Conservation (phyloP, 441 rosid genomes). For the Hura crepitans region DNA sequence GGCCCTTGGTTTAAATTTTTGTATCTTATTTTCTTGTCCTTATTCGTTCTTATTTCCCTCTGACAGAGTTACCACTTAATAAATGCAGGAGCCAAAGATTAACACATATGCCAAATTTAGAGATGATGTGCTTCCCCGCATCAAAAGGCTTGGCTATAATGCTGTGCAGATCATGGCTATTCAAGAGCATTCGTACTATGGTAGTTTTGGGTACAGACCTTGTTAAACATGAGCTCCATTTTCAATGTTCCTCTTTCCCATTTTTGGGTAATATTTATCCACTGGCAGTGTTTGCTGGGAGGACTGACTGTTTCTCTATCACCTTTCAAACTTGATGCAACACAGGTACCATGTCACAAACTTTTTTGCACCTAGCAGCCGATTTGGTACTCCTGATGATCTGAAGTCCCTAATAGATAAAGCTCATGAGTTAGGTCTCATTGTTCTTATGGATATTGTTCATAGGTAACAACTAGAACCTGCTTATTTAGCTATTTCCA, state of each 20-base stretch:
- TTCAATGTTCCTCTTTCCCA: not conserved
- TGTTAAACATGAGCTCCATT: slow-evolving; percentile 14
- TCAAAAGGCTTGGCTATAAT: slow-evolving; percentile 91
- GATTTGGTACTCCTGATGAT: slow-evolving; percentile 98
- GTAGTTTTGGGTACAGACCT: slow-evolving; percentile 86
- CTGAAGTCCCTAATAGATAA: slow-evolving; percentile 87
- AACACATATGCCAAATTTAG: slow-evolving; percentile 88
- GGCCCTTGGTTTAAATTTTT: not conserved
- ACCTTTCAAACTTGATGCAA: slow-evolving; percentile 29
- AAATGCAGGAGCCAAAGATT: slow-evolving; percentile 74
- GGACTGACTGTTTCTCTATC: slow-evolving; percentile 20
- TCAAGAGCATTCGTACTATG: slow-evolving; percentile 97
- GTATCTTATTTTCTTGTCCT: slow-evolving; percentile 8
- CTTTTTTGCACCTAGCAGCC: slow-evolving; percentile 94
- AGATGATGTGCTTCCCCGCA: slow-evolving; percentile 96
- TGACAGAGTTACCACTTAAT: slow-evolving; percentile 24
- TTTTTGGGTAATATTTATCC: not conserved
- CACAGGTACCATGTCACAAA: slow-evolving; percentile 95
- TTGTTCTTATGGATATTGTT: slow-evolving; percentile 98
- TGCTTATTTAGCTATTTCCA: not conserved
- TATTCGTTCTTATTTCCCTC: slow-evolving; percentile 14
- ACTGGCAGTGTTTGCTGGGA: slow-evolving; percentile 12
- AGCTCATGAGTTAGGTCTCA: slow-evolving; percentile 92
- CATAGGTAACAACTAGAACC: slow-evolving; percentile 57
- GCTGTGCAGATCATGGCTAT: slow-evolving; percentile 98